Percentiles rank a stretch among this genome's conserved stretches.
phyloP scores from a whole-genome alignment of 345 rosid genomes.

The Camelina sativa region DNA sequence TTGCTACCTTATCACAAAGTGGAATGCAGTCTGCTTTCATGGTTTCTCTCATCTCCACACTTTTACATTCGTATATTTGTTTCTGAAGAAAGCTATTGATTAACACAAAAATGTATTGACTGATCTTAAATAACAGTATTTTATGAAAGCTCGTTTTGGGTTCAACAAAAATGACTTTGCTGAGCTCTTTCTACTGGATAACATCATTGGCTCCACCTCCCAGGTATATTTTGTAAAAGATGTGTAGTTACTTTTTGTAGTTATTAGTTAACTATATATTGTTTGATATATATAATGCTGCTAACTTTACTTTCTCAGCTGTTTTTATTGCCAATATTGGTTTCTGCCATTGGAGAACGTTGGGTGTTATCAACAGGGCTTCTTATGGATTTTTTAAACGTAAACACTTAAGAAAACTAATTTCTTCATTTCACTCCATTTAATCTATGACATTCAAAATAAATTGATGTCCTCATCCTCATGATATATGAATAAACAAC shows the following conservation, averaged over 20 bases:
- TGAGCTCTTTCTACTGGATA: slow-evolving; percentile 59
- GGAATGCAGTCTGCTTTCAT: slow-evolving; percentile 59
- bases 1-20: slow-evolving; percentile 64
- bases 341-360: slow-evolving; percentile 59
- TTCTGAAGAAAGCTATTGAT: not conserved
- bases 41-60: slow-evolving; percentile 45
- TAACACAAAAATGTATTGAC: not conserved
- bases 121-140: slow-evolving; percentile 52
- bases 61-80: not conserved
- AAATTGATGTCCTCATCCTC: not conserved
- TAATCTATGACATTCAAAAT: not conserved
- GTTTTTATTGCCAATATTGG: slow-evolving; percentile 65
- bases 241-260: too few relatives aligned
- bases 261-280: not conserved
- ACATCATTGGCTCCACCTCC: slow-evolving; percentile 58
- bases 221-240: slow-evolving; percentile 50
- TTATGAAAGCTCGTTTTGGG: slow-evolving; percentile 84
- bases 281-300: not conserved
- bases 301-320: slow-evolving; percentile 50
- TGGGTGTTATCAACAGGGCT: slow-evolving; percentile 76
- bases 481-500: not conserved
- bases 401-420: not conserved
- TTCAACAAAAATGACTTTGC: slow-evolving; percentile 77
- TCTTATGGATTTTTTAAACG: slow-evolving; percentile 50
- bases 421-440: not conserved